These are phyloP conservation scores for Salisapilia sapeloensis DNA, from an alignment of 352 stramenopile species.

Conservation along the genomic window DNA sequence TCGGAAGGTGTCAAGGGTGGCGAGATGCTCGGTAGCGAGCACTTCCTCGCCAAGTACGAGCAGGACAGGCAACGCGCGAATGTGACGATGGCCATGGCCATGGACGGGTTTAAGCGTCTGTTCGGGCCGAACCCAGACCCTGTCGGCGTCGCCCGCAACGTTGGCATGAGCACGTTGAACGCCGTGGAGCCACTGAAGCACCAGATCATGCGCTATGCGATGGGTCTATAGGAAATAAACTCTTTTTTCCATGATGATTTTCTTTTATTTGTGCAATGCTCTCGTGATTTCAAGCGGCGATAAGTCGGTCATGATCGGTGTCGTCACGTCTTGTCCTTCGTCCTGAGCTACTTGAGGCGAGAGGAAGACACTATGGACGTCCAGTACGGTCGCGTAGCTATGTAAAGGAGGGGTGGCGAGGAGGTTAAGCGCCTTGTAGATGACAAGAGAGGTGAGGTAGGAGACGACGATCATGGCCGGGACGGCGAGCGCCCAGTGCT, in stretches of 20 bases:
- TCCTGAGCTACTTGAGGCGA: constrained; percentile 13
- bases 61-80: constrained; percentile 74
- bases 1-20: constrained; percentile 61
- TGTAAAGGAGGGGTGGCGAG: constrained; percentile 40
- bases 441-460: constrained; percentile 63
- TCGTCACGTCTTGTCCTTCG: constrained; percentile 29
- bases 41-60: constrained; percentile 78
- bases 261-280: constrained; percentile 1
- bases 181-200: constrained; percentile 78
- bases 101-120: constrained; percentile 83
- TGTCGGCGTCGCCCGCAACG: constrained; percentile 56
- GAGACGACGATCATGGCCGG: constrained; percentile 68
- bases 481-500: constrained; percentile 81
- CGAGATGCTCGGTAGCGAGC: constrained; percentile 52
- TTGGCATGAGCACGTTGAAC: constrained; percentile 78
- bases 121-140: constrained; percentile 61
- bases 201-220: constrained; percentile 81
- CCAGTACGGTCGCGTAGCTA: constrained; percentile 70
- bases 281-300: constrained; percentile 44
- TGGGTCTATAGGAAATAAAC: constrained; percentile 41
- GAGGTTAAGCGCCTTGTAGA: constrained; percentile 78
- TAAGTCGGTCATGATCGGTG: constrained; percentile 61
- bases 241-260: neutral
- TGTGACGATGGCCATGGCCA: constrained; percentile 64
- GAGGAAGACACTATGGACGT: constrained; percentile 48